Evolutionary conservation across 2,329 filamentous ascomycete species (phyloP).

Genomic region (Fusarium multiceps): DNA sequence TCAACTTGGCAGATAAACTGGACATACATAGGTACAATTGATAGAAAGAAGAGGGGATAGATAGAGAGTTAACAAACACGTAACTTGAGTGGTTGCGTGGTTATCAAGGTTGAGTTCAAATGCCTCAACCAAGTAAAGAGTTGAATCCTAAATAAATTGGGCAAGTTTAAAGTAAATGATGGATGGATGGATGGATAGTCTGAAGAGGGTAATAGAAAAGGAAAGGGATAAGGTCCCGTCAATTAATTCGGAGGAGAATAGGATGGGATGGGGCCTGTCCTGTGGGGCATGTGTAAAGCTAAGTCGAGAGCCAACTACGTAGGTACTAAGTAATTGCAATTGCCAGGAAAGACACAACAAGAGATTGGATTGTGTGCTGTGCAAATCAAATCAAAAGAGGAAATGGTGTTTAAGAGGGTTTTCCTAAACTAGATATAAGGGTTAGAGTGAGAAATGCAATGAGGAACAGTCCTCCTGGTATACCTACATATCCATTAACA

Average conservation of each 20-base stretch:
- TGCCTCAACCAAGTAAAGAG: neutral
- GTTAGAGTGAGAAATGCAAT: slow-evolving; percentile 1
- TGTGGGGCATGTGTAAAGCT: slow-evolving; percentile 19
- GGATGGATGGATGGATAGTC: neutral
- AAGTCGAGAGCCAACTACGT: slow-evolving; percentile 31
- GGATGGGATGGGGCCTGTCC: neutral
- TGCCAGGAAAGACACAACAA: slow-evolving; percentile 15
- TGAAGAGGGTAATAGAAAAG: slow-evolving; percentile 12
- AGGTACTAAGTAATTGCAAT: slow-evolving; percentile 17
- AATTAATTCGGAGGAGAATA: neutral
- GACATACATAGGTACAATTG: neutral
- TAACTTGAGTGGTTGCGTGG: neutral
- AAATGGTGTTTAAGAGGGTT: slow-evolving; percentile 7
- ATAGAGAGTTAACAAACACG: neutral
- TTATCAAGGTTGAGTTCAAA: neutral
- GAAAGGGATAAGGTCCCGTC: slow-evolving; percentile 16
- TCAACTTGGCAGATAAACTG: slow-evolving; percentile 34
- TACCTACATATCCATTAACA: neutral
- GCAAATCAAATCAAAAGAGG: slow-evolving; percentile 13
- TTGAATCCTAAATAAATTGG: neutral
- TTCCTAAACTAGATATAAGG: slow-evolving; percentile 6
- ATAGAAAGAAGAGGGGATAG: neutral
- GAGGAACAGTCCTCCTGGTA: neutral
- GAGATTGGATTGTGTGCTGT: neutral
- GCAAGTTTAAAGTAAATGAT: slow-evolving; percentile 14